Evolutionary conservation across 495 filamentous ascomycete genomes (phyloP), one percentile per base, ranked within the genome.

Genomic region (Aspergillus funiculosus): DNA sequence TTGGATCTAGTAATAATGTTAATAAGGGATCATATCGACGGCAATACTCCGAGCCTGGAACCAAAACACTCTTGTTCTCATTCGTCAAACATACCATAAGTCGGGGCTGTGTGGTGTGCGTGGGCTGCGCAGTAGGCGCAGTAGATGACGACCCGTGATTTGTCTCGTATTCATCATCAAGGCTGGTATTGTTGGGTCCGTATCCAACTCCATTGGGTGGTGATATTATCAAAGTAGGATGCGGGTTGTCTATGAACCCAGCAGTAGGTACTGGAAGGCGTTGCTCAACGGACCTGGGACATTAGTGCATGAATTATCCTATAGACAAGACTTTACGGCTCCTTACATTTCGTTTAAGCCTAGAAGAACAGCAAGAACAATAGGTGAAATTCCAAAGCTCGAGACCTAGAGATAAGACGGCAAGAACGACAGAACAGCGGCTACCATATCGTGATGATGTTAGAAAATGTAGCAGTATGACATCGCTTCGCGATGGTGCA

Each of bases 1-100:
- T 22, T 81, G 71, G 60, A 82, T 80, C 73, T 83, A 27, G 2
- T 6, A 21, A 27, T 4, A 31, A 18, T 4, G 5, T 46, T 19
- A 37, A 22, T 14, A 55, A 38, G 5, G 9, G 7, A 20, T 11
- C 19, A 20, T 21, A 10, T 9, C 4, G 34, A 13, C 34, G 11
- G 19, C 22, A 21, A 37, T 8, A 11, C 11, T 37, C n/a, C 5
- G 18, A 22, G 5, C 34, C 26, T 28, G 26, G 26, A 1, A 28
- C 26, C 13, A 34, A 15, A 15, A 15, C 11, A 15, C 18, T 13
- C 7, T 8, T 15, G 10, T 13, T 34, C 18, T 6, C 6, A 6
- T 34, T 35, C 17, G 51, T 56, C 13, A 29, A 40, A 56, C 58
- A 45, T 66, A 69, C 74, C 42, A 49, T 68, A 20, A 73, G 51